Conservation (phyloP, 2,329 filamentous ascomycete species). For the Parastagonospora nodorum region DNA sequence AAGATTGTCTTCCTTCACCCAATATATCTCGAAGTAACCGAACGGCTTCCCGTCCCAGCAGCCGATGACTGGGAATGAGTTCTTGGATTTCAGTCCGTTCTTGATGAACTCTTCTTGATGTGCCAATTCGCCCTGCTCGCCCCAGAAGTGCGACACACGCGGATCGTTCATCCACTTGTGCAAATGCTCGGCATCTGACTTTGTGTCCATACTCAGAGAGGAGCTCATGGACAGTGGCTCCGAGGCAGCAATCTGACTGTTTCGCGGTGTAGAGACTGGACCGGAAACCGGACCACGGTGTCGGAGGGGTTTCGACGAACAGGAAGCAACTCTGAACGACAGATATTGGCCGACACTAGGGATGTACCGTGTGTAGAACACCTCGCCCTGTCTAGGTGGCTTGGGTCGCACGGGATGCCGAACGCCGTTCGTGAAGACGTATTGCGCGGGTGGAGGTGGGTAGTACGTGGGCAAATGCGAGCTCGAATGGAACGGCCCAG, state of each 20-base stretch:
- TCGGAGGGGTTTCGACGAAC: conserved; percentile 66
- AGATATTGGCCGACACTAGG: conserved; percentile 83
- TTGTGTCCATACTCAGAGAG: conserved; percentile 35
- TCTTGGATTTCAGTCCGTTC: conserved; percentile 65
- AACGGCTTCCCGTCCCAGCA: conserved; percentile 96
- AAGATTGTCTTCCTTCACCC: conserved; percentile 89
- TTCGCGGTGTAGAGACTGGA: conserved; percentile 24
- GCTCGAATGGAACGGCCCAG: conserved; percentile 77
- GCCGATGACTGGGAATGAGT: conserved; percentile 89
- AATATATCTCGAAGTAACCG: conserved; percentile 97
- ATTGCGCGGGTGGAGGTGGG: conserved; percentile 81
- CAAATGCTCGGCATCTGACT: conserved; percentile 69
- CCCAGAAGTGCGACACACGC: conserved; percentile 86
- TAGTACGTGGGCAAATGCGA: conserved; percentile 92
- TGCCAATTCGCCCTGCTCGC: conserved; percentile 61
- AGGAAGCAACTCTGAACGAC: conserved; percentile 82
- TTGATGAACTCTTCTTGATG: conserved; percentile 72
- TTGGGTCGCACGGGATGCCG: conserved; percentile 88
- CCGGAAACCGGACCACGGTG: conserved; percentile 63
- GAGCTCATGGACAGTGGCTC: conserved; percentile 50
- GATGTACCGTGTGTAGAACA: conserved; percentile 87
- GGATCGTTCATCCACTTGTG: conserved; percentile 88
- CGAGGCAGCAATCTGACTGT: conserved; percentile 51
- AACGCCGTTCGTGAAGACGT: conserved; percentile 75
- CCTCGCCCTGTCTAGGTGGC: conserved; percentile 85